Base-by-base conservation (phyloP, 805 yeast genomes). In the Candida argentea region DNA sequence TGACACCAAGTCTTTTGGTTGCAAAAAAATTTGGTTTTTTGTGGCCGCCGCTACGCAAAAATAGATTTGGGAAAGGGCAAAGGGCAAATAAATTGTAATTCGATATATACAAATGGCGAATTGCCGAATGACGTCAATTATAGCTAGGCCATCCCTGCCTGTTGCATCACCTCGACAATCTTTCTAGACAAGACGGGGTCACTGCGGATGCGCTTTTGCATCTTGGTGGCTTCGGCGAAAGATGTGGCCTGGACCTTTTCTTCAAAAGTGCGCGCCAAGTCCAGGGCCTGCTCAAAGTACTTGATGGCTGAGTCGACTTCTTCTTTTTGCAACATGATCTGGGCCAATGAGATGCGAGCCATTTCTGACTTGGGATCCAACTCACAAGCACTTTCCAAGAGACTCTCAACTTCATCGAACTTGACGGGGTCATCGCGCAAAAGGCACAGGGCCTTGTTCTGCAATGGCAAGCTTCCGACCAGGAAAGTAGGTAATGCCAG, bases 161-260 rank as follows among this genome's bases (percentile, higher is more conserved):
- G 51, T 43, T 50, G 51, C 59, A 76, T 54, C 25, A 78, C 60
- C 54, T 76, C 81, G 36, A 67, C 66, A 39, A 81, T 71, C 56
- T 75, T 78, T 20, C 61, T 59, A 42, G 72, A 67, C 50, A 80
- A 65, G 15, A 67, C 56, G 23, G 84, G 83, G 48, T 81, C 91
- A 29, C 67, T 57, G 57, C 68, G 75, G 43, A 91, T 73, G 48
- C 78, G 74, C 48, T 76, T 61, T 67, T 91, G 98, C 61, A 86
- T 74, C 55, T 81, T 82, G 27, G 95, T 76, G 38, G 96, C 95
- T 61, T 85, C 95, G 35, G 89, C 87, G 44, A 83, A 81, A 12
- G 91, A 78, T 37, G 85, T 76, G 32, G 95, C 91, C 62, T 85
- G 95, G 31, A 81, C 66, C 62, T 84, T 81, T 61, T 89, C 97